Base-by-base conservation (phyloP, 2,329 filamentous ascomycete species). In the Ustilaginoidea virens region DNA sequence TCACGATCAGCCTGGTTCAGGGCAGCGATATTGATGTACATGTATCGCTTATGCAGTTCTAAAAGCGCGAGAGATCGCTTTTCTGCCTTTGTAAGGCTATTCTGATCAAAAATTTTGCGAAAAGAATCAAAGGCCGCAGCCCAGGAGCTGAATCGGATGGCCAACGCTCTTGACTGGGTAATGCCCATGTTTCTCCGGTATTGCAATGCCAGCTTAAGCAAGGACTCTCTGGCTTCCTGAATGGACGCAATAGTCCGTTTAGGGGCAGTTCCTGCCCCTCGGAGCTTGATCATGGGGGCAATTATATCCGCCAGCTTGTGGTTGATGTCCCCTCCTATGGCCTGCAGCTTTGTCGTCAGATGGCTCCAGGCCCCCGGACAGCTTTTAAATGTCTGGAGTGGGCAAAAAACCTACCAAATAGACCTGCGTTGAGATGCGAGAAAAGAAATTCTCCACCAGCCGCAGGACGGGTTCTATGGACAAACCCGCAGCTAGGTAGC, bases 401-500 rank as follows among this genome's bases (percentile, higher is more conserved):
- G n/a, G n/a, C n/a, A n/a, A n/a, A n/a, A n/a, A 5, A 25, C 24
- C 13, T 21, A 32, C 30, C 7, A 33, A 18, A 26, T 29, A 33
- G 6, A 30, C 28, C 16, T 33, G 32, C 7, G 28, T 30, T 9
- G 27, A 29, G 17, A 33, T 27, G 15, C 32, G 32, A 19, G 18
- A 15, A 23, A 33, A 33, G 17, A 30, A 30, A n/a, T 27, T 28
- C 19, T 33, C 27, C 2, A 33, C 28, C 12, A 33, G 27, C 7
- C 21, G 14, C 7, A 33, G 15, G 8, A 30, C 20, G 12, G 27
- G 18, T 17, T 33, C 25, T 15, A 27, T 30, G 4, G 27, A 23
- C 2, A 25, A 18, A 15, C 24, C 23, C 8, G 28, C 23, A 5
- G 27, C 27, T 8, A 27, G 9, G 25, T 19, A 24, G 5, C 15